Base-by-base conservation (phyloP, 1,284 basidiomycete species). In the Fomitopsis pinicola region DNA sequence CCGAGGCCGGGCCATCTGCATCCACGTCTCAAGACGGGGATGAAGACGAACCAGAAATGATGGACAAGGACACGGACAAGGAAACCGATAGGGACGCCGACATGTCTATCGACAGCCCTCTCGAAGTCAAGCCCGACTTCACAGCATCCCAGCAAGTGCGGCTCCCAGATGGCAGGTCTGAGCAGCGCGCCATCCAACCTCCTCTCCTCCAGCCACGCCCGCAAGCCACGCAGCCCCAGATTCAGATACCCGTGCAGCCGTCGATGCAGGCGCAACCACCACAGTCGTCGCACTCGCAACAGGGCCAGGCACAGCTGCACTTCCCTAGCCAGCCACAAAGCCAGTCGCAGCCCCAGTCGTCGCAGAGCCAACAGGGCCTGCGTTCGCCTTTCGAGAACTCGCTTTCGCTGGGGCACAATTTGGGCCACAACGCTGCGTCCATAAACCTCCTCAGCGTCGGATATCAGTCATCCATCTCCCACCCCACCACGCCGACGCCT, bases 11-110 rank as follows among this genome's bases (percentile, higher is more conserved):
- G 3, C 67, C 60, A 7, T 71, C 72, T 22, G 70, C 66, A 6
- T 69, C 71, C 17, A 67, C 68, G 3, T 71, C 71, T 48, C 68
- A 71, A 44, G 72, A 73, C 48, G 68, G 66, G 9, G 67, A 77
- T 14, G 78, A 82, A 64, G 80, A 81, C 30, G 70, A 74, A 26
- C 70, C 74, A 26, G 71, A 72, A 6, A 55, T 64, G 15, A 59
- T 65, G 14, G 65, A 68, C 61, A 66, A 62, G 30, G 62, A 60
- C 38, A 30, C 50, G 12, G 74, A 74, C 45, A 67, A 67, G 14
- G 72, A 72, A 53, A 57, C 66, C 50, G 69, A 74, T 46, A 67
- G 66, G 14, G 72, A 72, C 53, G 59, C 65, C 46, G 69, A 72
- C 15, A 71, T 70, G 64, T 48, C 66, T 6, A 30, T 69, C 22